phyloP scores from a whole-genome alignment of 306 rosid species.

The Sindora glabra region DNA sequence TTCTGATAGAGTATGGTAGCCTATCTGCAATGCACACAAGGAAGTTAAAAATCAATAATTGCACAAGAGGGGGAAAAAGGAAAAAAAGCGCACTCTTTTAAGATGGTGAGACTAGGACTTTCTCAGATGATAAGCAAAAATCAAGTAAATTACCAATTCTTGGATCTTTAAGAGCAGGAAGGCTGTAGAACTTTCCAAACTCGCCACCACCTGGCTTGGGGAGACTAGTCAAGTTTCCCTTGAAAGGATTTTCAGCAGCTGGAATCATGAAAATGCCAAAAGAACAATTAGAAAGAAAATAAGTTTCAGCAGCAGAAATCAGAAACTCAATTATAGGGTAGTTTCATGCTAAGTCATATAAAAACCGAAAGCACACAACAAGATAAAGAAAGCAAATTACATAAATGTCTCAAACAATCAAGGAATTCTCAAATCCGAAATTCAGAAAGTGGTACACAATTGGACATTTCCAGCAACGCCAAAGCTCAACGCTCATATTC shows the following conservation, averaged over 20 bases:
- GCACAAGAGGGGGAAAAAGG: neutral
- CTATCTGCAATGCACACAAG: constrained; percentile 37
- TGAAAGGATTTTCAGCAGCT: constrained; percentile 30
- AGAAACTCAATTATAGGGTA: neutral
- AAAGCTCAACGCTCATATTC: neutral
- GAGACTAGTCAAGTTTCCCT: constrained; percentile 28
- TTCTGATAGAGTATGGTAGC: constrained; percentile 72
- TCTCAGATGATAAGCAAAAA: neutral
- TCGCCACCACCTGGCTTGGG: constrained; percentile 37
- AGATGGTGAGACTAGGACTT: neutral
- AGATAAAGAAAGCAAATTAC: neutral
- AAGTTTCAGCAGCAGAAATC: neutral
- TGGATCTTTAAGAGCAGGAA: constrained; percentile 33
- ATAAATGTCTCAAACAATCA: too few species aligned
- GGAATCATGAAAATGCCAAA: neutral
- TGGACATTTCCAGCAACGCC: neutral
- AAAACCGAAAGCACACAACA: neutral
- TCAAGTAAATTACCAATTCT: constrained; percentile 24
- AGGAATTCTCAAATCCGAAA: constrained; percentile 5
- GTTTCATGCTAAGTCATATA: neutral
- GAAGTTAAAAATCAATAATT: constrained; percentile 1
- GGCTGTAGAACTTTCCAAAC: constrained; percentile 33
- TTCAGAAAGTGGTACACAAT: neutral
- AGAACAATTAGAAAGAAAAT: neutral
- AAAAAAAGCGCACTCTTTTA: neutral